A percentile compares a stretch with the other conserved stretches of the same genome.
These are phyloP conservation scores for Pythium grandisporangium DNA, from an alignment of 352 stramenopile genomes.

Conservation along the genomic window DNA sequence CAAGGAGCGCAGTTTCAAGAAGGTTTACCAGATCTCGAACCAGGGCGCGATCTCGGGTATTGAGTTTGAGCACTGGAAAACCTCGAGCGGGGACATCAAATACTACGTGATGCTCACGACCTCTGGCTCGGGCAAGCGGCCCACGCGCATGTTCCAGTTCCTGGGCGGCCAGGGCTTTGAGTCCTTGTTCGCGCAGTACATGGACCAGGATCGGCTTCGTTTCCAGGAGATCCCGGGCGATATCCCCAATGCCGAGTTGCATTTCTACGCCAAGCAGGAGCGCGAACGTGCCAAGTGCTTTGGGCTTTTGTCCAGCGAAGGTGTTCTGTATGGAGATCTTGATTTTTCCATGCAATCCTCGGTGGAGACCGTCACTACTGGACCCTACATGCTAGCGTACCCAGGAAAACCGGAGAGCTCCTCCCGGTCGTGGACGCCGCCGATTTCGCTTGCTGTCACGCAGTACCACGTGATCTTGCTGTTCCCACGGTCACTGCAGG, in stretches of 20 bases:
- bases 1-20: slow-evolving; percentile 82
- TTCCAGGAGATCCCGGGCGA: slow-evolving; percentile 89
- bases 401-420: slow-evolving; percentile 35
- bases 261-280: slow-evolving; percentile 72
- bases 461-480: slow-evolving; percentile 91
- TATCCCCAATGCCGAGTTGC: slow-evolving; percentile 65
- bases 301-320: slow-evolving; percentile 85
- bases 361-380: slow-evolving; percentile 77
- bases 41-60: slow-evolving; percentile 74
- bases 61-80: slow-evolving; percentile 75
- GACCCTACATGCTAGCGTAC: slow-evolving; percentile 63
- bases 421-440: slow-evolving; percentile 40
- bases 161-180: slow-evolving; percentile 72
- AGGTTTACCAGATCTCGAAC: slow-evolving; percentile 87
- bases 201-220: slow-evolving; percentile 62
- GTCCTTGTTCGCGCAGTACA: slow-evolving; percentile 79
- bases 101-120: slow-evolving; percentile 82
- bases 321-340: slow-evolving; percentile 88
- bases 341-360: slow-evolving; percentile 57
- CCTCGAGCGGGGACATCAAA: slow-evolving; percentile 35
- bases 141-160: slow-evolving; percentile 90
- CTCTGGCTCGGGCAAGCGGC: slow-evolving; percentile 74
- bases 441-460: slow-evolving; percentile 82
- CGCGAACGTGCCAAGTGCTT: slow-evolving; percentile 83
- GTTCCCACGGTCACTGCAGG: slow-evolving; percentile 70